Base-by-base conservation (phyloP, 331 rosid species). In the Saraca asoca region DNA sequence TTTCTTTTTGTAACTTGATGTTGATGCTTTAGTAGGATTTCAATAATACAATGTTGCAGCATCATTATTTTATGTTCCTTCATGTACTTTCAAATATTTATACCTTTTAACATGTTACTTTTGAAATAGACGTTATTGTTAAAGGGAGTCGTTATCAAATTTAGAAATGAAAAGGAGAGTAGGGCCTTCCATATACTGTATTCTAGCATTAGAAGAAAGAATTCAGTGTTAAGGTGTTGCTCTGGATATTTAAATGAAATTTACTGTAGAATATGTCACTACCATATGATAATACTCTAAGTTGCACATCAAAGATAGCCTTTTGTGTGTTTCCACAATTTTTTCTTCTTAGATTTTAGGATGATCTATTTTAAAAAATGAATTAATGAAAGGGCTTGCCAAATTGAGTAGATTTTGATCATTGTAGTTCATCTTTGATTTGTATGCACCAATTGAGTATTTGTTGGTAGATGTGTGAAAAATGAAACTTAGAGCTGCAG, bases 121-220 rank as follows among this genome's bases (percentile, higher is more conserved):
- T 69, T 86, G 71, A 58, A 79, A 67, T 85, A 90, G 97, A 66
- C 83, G 35, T 58, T 75, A 9, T 85, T 75, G 72, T 80, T 93
- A 7, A 85, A 66, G 62, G 99, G 89, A 66, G 72, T 90, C 62
- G 55, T 78, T 56, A 53, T 94, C 59, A 83, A 73, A 60, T 94
- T 94, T 88, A 85, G 77, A 75, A 85, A 79, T 17, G 93, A 86
- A 82, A 89, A 81, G 59, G 97, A 90, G 51, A 80, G 95, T 73
- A 81, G 13, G 5, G 93, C 83, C 44, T 88, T 90, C 73, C 95
- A 94, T 68, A 31, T 68, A 31, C 51, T 75, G 87, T 82, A 41
- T 79, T 86, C 70, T 89, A 90, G 82, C 87, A 83, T 69, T 77
- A 85, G 96, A 88, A 86, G 81, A 72, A 85, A 66, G 88, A 80